Base-by-base conservation (phyloP, 768 basidiomycete species). In the Naganishia friedmannii region DNA sequence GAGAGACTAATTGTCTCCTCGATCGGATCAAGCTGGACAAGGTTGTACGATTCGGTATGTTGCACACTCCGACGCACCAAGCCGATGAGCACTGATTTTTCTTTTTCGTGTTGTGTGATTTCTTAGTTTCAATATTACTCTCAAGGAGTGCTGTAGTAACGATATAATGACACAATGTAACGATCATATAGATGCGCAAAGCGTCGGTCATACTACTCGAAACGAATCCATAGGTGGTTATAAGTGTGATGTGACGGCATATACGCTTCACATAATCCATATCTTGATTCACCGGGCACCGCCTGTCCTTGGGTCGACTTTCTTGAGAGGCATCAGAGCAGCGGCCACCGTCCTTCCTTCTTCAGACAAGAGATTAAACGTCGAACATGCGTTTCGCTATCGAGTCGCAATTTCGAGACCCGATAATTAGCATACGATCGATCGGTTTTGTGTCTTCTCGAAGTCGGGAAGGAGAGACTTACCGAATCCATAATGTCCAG, bases 331-430 rank as follows among this genome's bases (percentile, higher is more conserved):
- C 23, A 94, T 83, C n/a, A 96, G 81, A 1, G 93, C 94, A 17
- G 91, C 93, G 48, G 93, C 91, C 15, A 97, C 92, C 29, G 90
- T 88, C 65, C 95, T 85, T 8, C 95, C 95, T 82, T 99, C 95
- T 79, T 99, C 95, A 0, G 89, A 82, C 55, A 99, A 85, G 28
- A 99, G 79, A 80, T 99, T 97, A 81, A 93, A 99, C 0, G 95
- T 97, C 31, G 94, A 89, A 75, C 92, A 93, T 21, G 94, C 95
- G 78, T 94, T 96, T 76, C 91, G 84, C 93, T 83, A 71, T 9
- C 19, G 7, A 23, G 19, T 48, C 29, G 2, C 23, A 3, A 13
- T 51, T n/a, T n/a, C 48, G 23, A 51, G 23, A 2, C 48, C n/a
- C 48, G 12, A 26, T 12, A 13, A n/a, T 51, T n/a, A 51, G 48